Conservation (phyloP, 495 filamentous ascomycete species). For the Aspergillus ostianus region DNA sequence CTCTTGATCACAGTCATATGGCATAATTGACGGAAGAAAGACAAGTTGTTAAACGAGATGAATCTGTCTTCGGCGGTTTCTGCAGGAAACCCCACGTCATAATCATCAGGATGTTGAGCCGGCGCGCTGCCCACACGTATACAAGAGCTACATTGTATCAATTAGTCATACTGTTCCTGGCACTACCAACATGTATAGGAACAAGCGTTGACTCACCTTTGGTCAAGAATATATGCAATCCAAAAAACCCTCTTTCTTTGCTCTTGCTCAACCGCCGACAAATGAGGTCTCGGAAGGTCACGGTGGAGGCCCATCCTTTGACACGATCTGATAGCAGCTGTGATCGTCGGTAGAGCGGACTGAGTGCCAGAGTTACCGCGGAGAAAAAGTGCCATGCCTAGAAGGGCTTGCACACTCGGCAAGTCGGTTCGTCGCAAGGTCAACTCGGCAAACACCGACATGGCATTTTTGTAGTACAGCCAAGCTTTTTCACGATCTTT, state of each 20-base stretch:
- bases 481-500: conserved; percentile 89
- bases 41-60: conserved; percentile 72
- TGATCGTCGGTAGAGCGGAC: conserved; percentile 82
- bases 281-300: conserved; percentile 75
- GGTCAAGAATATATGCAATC: conserved; percentile 94
- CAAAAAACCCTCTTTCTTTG: conserved; percentile 95
- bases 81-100: conserved; percentile 88
- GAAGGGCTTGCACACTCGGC: conserved; percentile 86
- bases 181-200: not conserved
- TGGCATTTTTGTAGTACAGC: conserved; percentile 92
- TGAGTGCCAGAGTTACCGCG: conserved; percentile 94
- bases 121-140: conserved; percentile 84
- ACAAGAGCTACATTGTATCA: conserved; percentile 56
- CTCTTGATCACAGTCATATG: conserved; percentile 84
- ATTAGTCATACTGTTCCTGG: not conserved
- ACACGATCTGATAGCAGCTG: conserved; percentile 83
- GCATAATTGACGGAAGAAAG: conserved; percentile 86
- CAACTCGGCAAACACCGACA: conserved; percentile 85
- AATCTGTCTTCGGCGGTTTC: conserved; percentile 69
- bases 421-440: conserved; percentile 92
- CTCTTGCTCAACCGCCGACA: conserved; percentile 81
- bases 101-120: conserved; percentile 91
- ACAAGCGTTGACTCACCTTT: conserved; percentile 55
- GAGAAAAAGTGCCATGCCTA: conserved; percentile 93
- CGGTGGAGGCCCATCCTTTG: conserved; percentile 97